Evolutionary conservation across 805 yeast genomes (phyloP).

Genomic region (Kluyveromyces nonfermentans): DNA sequence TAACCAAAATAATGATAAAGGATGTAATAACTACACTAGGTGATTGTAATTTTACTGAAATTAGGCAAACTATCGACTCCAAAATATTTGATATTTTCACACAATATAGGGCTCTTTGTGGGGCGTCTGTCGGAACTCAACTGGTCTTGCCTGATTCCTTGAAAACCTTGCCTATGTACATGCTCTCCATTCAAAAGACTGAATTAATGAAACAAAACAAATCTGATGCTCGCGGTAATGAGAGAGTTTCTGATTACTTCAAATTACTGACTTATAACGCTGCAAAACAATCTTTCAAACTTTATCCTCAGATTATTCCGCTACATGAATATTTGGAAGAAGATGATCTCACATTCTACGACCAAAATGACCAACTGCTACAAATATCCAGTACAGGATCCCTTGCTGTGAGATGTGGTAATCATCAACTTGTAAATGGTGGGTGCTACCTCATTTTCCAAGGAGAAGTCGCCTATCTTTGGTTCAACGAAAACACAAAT

Average conservation of each 20-base stretch:
- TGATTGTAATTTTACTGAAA: constrained; percentile 37
- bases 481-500: constrained; percentile 63
- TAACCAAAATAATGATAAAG: constrained; percentile 44
- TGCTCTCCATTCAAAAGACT: constrained; percentile 62
- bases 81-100: constrained; percentile 49
- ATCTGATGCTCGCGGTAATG: constrained; percentile 44
- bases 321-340: constrained; percentile 52
- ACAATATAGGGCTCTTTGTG: constrained; percentile 43
- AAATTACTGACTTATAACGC: constrained; percentile 42
- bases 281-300: constrained; percentile 46
- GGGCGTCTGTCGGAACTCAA: constrained; percentile 44
- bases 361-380: constrained; percentile 35
- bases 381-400: constrained; percentile 38
- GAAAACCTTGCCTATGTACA: constrained; percentile 55
- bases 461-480: constrained; percentile 49
- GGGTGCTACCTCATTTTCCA: constrained; percentile 75
- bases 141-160: constrained; percentile 76
- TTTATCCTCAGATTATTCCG: constrained; percentile 76
- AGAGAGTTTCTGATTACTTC: constrained; percentile 41
- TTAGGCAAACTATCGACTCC: constrained; percentile 42
- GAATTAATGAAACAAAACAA: constrained; percentile 41
- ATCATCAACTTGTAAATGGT: constrained; percentile 39
- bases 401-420: constrained; percentile 33
- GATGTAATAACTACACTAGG: constrained; percentile 35
- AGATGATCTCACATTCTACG: constrained; percentile 42